Percentiles rank a stretch among this genome's conserved stretches.
phyloP scores from a whole-genome alignment of 371 early-diverging fungal species.

The Mucor circinelloides region DNA sequence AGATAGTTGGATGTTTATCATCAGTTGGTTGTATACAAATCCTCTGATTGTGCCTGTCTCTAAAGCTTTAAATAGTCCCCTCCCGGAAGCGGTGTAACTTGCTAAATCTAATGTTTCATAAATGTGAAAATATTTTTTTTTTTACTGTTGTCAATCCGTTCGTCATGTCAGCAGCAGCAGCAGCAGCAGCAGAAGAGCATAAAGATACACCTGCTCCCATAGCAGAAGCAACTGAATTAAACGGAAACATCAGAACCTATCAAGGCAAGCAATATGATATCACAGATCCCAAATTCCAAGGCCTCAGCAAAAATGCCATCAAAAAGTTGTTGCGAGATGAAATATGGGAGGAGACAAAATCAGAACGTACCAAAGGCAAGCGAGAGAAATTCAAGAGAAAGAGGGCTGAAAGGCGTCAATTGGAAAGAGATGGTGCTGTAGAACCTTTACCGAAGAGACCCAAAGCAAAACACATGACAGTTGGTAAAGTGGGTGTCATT shows the following conservation, averaged over 20 bases:
- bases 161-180: constrained; percentile 9
- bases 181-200: background rate
- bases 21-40: too few species aligned
- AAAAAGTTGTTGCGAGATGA: constrained; percentile 46
- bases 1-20: too few species aligned
- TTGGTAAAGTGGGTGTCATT: constrained; percentile 51
- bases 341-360: constrained; percentile 34
- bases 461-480: constrained; percentile 28
- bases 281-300: constrained; percentile 48
- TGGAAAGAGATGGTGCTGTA: constrained; percentile 38
- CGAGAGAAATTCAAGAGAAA: constrained; percentile 41
- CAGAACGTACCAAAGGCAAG: constrained; percentile 30
- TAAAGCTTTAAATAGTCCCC: background rate
- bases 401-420: constrained; percentile 28
- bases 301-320: constrained; percentile 43
- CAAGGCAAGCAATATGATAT: constrained; percentile 41
- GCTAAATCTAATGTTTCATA: background rate
- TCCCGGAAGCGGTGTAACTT: background rate
- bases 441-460: constrained; percentile 37
- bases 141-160: background rate
- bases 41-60: too few species aligned
- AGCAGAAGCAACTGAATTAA: background rate
- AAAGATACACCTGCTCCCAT: background rate
- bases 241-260: constrained; percentile 27
- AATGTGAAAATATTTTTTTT: constrained; percentile 1